These are phyloP conservation scores for Pueraria montana DNA, from an alignment of 306 rosid species.

Conservation along the genomic window DNA sequence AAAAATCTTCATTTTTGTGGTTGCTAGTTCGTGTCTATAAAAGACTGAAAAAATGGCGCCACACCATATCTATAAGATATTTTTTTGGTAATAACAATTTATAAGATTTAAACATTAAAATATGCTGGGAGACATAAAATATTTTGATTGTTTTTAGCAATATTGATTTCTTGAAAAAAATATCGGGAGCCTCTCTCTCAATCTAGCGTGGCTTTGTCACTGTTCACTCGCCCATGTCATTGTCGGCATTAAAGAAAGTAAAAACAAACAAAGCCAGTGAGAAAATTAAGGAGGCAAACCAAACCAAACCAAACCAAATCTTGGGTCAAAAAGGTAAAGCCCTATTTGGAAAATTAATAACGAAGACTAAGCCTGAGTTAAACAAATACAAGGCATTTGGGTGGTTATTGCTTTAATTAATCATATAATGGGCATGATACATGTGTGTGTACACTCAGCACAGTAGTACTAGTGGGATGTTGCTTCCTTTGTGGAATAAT, in stretches of 20 bases:
- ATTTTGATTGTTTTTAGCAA: neutral
- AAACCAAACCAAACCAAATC: constrained; percentile 25
- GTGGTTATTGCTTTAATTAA: neutral
- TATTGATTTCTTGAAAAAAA: neutral
- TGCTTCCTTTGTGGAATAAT: neutral
- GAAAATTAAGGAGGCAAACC: neutral
- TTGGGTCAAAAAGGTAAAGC: neutral
- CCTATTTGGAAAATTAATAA: neutral
- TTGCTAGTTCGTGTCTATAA: neutral
- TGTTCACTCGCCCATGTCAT: neutral
- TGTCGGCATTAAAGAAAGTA: neutral
- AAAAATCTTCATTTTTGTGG: neutral
- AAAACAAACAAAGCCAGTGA: neutral
- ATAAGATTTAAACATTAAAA: neutral
- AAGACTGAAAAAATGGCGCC: neutral
- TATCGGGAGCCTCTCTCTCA: neutral
- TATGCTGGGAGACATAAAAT: neutral
- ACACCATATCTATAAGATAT: neutral
- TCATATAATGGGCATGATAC: neutral
- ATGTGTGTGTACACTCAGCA: neutral
- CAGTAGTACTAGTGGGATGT: neutral
- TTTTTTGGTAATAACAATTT: neutral
- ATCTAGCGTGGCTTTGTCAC: neutral
- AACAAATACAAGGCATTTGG: neutral
- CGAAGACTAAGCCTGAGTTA: neutral